Percentiles rank a stretch among this genome's conserved stretches.
Conservation (phyloP, 345 rosid species). For the Alliaria petiolata region DNA sequence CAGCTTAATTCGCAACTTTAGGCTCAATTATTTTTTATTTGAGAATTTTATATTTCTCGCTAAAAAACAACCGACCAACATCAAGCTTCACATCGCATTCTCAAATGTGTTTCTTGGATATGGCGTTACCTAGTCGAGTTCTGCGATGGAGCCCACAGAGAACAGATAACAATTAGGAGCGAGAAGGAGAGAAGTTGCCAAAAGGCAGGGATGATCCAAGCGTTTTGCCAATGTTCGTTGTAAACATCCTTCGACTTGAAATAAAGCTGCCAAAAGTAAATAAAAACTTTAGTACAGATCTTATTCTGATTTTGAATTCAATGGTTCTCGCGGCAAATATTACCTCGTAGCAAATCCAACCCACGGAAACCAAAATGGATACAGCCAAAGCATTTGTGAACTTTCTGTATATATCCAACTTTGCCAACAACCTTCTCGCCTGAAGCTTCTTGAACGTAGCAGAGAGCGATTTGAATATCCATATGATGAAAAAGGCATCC, state of each 20-base stretch:
- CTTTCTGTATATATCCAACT: conserved; percentile 86
- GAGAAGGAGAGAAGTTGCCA: conserved; percentile 94
- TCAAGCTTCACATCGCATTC: not conserved
- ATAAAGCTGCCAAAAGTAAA: conserved; percentile 60
- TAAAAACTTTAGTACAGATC: not conserved
- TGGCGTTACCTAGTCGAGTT: conserved; percentile 73
- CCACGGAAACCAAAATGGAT: conserved; percentile 84
- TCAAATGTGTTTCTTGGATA: not conserved
- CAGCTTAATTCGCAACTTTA: not conserved
- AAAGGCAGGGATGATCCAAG: conserved; percentile 93
- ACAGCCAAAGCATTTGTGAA: conserved; percentile 96
- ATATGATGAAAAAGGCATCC: conserved; percentile 93
- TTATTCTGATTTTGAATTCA: not conserved
- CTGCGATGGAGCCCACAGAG: conserved; percentile 95
- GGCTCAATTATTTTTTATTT: no score
- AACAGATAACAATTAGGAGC: conserved; percentile 73
- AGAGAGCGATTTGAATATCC: conserved; percentile 94
- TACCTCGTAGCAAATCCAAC: conserved; percentile 99
- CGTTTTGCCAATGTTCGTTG: conserved; percentile 91
- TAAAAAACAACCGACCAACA: not conserved
- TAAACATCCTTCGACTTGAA: conserved; percentile 86
- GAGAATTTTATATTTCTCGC: no score
- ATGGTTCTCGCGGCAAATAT: not conserved
- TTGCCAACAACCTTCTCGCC: conserved; percentile 79
- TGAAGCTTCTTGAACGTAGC: conserved; percentile 89